phyloP scores from a whole-genome alignment of 106 monocot genomes.

The Allium fistulosum region DNA sequence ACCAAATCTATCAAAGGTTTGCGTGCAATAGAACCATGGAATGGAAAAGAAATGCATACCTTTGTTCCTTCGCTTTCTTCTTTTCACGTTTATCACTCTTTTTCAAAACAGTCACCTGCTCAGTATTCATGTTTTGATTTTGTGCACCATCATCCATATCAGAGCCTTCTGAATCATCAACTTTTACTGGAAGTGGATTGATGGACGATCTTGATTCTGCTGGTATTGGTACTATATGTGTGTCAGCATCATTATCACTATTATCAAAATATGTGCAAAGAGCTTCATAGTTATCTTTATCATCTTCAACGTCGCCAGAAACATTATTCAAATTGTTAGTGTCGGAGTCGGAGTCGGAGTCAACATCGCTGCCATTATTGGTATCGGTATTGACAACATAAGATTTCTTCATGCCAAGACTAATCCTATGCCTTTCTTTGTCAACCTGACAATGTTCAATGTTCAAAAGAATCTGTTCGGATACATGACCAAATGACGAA shows the following conservation, averaged over 20 bases:
- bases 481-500: too few relatives aligned
- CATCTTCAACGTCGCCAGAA: slow-evolving; percentile 10
- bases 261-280: slow-evolving; percentile 6
- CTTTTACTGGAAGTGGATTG: slow-evolving; percentile 65
- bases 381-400: slow-evolving; percentile 17
- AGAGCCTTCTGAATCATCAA: slow-evolving; percentile 58
- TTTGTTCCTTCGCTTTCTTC: slow-evolving; percentile 76
- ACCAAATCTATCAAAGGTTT: too few relatives aligned
- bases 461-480: background rate
- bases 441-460: slow-evolving; percentile 44
- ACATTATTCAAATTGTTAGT: slow-evolving; percentile 4
- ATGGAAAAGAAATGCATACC: slow-evolving; percentile 24
- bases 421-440: slow-evolving; percentile 47
- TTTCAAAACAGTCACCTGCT: slow-evolving; percentile 12
- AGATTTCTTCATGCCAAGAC: slow-evolving; percentile 87
- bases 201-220: slow-evolving; percentile 36
- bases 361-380: background rate
- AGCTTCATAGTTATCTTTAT: slow-evolving; percentile 3
- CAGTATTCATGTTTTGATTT: slow-evolving; percentile 4
- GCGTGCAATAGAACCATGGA: background rate
- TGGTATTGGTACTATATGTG: slow-evolving; percentile 8
- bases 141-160: slow-evolving; percentile 27
- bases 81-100: slow-evolving; percentile 32
- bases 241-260: slow-evolving; percentile 12
- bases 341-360: background rate